phyloP scores from a whole-genome alignment of 2,329 filamentous ascomycete species.

The Claviceps arundinis region DNA sequence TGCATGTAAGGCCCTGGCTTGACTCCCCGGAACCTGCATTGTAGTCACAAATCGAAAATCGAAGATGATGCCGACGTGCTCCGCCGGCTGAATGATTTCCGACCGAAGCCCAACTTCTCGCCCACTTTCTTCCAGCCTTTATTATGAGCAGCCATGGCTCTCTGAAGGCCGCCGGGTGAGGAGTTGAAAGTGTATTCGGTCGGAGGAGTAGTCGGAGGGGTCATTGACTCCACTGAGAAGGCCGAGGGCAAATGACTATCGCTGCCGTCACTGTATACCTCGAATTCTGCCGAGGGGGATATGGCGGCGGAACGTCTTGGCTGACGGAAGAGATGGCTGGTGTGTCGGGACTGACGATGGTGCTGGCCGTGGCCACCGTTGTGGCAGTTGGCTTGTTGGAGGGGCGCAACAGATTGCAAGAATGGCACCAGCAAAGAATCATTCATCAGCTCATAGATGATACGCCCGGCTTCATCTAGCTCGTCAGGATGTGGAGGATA shows the following conservation, averaged over 20 bases:
- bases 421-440: constrained; percentile 91
- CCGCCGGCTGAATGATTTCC: constrained; percentile 34
- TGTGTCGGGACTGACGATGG: constrained; percentile 16
- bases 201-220: constrained; percentile 61
- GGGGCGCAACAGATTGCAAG: constrained; percentile 49
- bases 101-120: constrained; percentile 44
- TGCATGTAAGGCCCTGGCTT: constrained; percentile 34
- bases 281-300: constrained; percentile 33
- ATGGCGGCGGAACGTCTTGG: constrained; percentile 24
- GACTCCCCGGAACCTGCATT: constrained; percentile 23
- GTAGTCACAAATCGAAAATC: constrained; percentile 22
- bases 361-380: constrained; percentile 23
- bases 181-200: constrained; percentile 41
- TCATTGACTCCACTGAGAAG: constrained; percentile 47
- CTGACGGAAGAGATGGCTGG: not conserved
- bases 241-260: constrained; percentile 40
- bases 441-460: constrained; percentile 94
- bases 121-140: constrained; percentile 54
- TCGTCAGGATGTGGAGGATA: constrained; percentile 60
- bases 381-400: constrained; percentile 19
- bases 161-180: constrained; percentile 40
- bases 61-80: constrained; percentile 29
- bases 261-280: constrained; percentile 51
- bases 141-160: constrained; percentile 39
- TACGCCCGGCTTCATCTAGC: constrained; percentile 69